phyloP scores from a whole-genome alignment of 164 flowering plant species.

The Houttuynia cordata region DNA sequence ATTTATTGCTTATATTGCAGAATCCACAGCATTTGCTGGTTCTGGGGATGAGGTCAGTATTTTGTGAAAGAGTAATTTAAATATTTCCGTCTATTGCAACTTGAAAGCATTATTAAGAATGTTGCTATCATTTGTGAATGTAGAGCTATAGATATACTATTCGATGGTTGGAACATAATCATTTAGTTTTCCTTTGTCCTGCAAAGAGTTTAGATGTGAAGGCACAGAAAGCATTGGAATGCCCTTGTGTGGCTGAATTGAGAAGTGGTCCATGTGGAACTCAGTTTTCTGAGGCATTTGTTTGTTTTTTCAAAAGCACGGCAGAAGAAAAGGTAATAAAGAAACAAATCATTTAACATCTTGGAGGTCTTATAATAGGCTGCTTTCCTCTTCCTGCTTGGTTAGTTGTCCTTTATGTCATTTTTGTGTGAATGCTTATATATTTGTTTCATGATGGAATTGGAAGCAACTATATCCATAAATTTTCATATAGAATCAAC shows the following conservation, averaged over 20 bases:
- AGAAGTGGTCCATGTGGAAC: conserved; percentile 74
- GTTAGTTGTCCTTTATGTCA: not conserved
- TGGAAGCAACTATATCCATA: too few relatives aligned
- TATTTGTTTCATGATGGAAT: too few relatives aligned
- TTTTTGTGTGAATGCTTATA: too few relatives aligned
- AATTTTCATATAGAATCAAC: too few relatives aligned
- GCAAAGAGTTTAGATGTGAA: conserved; percentile 36
- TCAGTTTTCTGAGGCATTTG: conserved; percentile 73
- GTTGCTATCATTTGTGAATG: not conserved
- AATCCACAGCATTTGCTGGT: conserved; percentile 64
- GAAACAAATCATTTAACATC: too few relatives aligned
- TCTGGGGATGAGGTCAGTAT: conserved; percentile 46
- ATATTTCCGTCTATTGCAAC: not conserved
- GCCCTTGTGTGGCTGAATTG: conserved; percentile 85
- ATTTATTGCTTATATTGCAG: conserved; percentile 24
- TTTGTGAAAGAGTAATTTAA: conserved; percentile 1
- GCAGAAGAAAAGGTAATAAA: conserved; percentile 74
- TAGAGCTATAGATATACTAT: not conserved
- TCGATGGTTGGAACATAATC: too few relatives aligned
- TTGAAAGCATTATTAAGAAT: not conserved
- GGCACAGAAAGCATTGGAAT: conserved; percentile 77
- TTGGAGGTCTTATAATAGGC: not conserved
- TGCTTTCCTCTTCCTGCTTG: not conserved
- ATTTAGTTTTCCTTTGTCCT: conserved; percentile 27
- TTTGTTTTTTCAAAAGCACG: conserved; percentile 88